Evolutionary conservation across 345 rosid genomes (phyloP).

Genomic region (Gossypium australe): DNA sequence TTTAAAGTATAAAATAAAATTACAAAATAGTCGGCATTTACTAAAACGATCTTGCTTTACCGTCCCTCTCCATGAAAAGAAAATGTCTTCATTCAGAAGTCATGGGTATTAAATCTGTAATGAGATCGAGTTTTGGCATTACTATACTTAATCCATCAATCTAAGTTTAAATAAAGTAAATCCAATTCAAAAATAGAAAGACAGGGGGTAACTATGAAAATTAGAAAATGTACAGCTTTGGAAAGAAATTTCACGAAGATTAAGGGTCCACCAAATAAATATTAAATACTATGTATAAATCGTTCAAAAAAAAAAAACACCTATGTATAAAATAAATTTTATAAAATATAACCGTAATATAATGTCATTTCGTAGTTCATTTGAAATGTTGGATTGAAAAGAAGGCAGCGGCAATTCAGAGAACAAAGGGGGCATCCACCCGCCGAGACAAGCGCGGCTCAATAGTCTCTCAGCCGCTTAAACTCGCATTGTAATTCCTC

Average conservation of each 20-base stretch:
- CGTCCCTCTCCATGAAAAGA: no score
- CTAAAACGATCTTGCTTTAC: no score
- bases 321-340: not conserved
- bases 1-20: no score
- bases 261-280: not conserved
- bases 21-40: no score
- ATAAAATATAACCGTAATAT: not conserved
- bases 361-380: conserved; percentile 7
- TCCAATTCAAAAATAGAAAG: not conserved
- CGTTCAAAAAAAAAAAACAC: no score
- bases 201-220: not conserved
- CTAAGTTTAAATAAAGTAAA: not conserved
- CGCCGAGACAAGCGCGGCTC: not conserved
- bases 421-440: conserved; percentile 1
- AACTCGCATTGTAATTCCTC: conserved; percentile 6
- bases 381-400: conserved; percentile 22
- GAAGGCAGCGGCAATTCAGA: conserved; percentile 35
- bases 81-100: no score
- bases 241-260: not conserved
- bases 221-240: not conserved
- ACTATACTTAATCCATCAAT: no score
- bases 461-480: not conserved
- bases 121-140: no score
- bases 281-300: not conserved
- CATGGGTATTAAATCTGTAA: no score